These are phyloP conservation scores for Penicillium cataractarum DNA, from an alignment of 495 filamentous ascomycete genomes.

Conservation along the genomic window DNA sequence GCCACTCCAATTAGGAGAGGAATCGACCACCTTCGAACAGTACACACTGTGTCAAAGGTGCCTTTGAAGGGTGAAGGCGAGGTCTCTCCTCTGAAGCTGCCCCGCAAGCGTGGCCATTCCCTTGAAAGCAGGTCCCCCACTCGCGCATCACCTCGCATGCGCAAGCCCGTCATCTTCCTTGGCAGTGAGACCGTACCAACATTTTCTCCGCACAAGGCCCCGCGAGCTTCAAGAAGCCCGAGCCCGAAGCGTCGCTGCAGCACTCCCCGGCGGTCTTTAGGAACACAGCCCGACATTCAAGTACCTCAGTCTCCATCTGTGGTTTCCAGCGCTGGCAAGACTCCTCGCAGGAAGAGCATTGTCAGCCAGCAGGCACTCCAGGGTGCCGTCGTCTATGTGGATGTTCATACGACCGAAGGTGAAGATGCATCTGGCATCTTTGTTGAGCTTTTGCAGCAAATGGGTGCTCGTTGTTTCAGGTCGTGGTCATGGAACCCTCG, in stretches of 20 bases:
- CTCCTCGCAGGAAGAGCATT: constrained; percentile 30
- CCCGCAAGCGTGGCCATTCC: constrained; percentile 57
- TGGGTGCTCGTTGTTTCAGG: constrained; percentile 85
- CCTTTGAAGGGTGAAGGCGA: constrained; percentile 71
- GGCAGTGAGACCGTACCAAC: constrained; percentile 19
- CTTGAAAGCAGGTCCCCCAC: constrained; percentile 43
- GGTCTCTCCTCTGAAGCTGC: constrained; percentile 58
- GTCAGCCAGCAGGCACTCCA: constrained; percentile 48
- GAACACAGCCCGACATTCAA: constrained; percentile 8
- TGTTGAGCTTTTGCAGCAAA: constrained; percentile 74
- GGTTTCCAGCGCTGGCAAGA: constrained; percentile 35
- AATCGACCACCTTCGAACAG: constrained; percentile 42
- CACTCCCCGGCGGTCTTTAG: constrained; percentile 18
- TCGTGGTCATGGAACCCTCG: constrained; percentile 83
- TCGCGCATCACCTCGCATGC: constrained; percentile 40
- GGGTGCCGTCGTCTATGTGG: constrained; percentile 84
- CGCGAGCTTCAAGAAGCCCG: constrained; percentile 25
- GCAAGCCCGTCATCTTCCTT: constrained; percentile 30
- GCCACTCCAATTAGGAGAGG: constrained; percentile 38
- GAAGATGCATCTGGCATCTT: constrained; percentile 86
- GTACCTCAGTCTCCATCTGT: constrained; percentile 23
- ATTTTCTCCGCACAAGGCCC: constrained; percentile 31
- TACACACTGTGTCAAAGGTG: constrained; percentile 77
- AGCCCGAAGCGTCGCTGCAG: constrained; percentile 31
- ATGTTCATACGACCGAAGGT: constrained; percentile 90